Evolutionary conservation across 768 basidiomycete genomes (phyloP), one percentile per base, ranked within the genome.

Genomic region (Pulveroboletus frians): DNA sequence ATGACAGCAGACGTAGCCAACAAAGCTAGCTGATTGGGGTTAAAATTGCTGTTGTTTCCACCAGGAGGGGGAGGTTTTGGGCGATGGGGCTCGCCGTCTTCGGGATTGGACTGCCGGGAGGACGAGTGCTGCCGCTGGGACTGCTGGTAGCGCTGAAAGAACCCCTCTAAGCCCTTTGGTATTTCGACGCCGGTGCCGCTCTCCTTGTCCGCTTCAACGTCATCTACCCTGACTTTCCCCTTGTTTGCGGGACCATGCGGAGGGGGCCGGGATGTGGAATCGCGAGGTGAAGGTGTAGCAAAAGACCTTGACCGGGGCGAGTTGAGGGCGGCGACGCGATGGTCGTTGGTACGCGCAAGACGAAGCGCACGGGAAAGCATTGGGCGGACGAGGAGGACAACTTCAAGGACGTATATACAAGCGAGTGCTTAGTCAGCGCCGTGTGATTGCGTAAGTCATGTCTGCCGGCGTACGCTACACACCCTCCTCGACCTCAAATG

Each of bases 101-200:
- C 58, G 36, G 64, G 5, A 45, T 63, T 52, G 54, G 66, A 52
- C 55, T 63, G 64, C 9, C 51, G 58, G 36, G 63, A 51, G 31
- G 65, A 58, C 39, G 66, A 44, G 14, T 53, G 43, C 30, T 61
- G 71, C 68, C 57, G 56, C 46, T 66, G 71, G 46, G 72, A 68
- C 52, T 67, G 69, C 13, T 74, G 73, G 48, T 82, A 81, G 50
- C 83, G 84, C 64, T 83, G 77, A 70, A 89, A 89, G 62, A 89
- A 89, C 40, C 87, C 86, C 55, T 88, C 87, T 23, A 89, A 76
- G 23, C 74, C 83, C 59, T 80, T 85, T 36, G 84, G 79, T 36
- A 84, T 60, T 45, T 79, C 76, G 39, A 71, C 67, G 30, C 54
- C 47, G 1, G 53, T 36, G 11, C 58, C 66, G 18, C 44, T 39